These are phyloP conservation scores for Coniochaeta ligniaria DNA, from an alignment of 2,329 filamentous ascomycete species.

Conservation along the genomic window DNA sequence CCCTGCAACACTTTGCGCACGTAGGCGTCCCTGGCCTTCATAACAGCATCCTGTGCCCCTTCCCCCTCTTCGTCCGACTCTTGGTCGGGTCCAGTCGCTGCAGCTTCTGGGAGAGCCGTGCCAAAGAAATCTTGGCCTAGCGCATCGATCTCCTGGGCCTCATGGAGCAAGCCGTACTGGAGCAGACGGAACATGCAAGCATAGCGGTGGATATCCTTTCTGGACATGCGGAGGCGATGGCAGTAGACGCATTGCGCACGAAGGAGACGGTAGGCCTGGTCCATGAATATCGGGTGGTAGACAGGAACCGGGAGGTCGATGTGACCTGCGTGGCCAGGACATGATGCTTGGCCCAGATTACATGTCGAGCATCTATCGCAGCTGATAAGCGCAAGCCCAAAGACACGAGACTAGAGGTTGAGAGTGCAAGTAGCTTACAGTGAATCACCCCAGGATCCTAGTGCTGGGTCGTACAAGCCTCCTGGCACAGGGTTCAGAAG, in stretches of 20 bases:
- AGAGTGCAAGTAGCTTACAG: slow-evolving; percentile 48
- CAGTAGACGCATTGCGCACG: slow-evolving; percentile 89
- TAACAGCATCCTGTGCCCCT: slow-evolving; percentile 41
- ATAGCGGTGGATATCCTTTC: slow-evolving; percentile 69
- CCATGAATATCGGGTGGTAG: slow-evolving; percentile 95
- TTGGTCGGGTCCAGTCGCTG: slow-evolving; percentile 32
- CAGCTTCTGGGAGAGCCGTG: slow-evolving; percentile 29
- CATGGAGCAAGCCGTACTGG: slow-evolving; percentile 72
- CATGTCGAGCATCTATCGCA: slow-evolving; percentile 77
- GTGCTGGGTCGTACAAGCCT: slow-evolving; percentile 84
- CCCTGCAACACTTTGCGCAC: slow-evolving; percentile 65
- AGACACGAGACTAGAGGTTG: background rate
- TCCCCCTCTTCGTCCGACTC: slow-evolving; percentile 58
- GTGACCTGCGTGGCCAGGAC: slow-evolving; percentile 89
- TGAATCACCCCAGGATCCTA: slow-evolving; percentile 84
- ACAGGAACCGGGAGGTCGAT: slow-evolving; percentile 90
- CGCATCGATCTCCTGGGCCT: slow-evolving; percentile 53
- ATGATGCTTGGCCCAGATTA: slow-evolving; percentile 71
- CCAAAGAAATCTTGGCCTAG: slow-evolving; percentile 39
- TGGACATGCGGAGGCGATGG: slow-evolving; percentile 74
- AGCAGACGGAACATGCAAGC: slow-evolving; percentile 79
- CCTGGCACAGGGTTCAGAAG: slow-evolving; percentile 83
- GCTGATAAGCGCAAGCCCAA: background rate
- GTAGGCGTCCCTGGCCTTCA: slow-evolving; percentile 53
- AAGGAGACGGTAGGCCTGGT: slow-evolving; percentile 79